Conservation (phyloP, 1,139 yeast species). For the Hansenula lynferdii region DNA sequence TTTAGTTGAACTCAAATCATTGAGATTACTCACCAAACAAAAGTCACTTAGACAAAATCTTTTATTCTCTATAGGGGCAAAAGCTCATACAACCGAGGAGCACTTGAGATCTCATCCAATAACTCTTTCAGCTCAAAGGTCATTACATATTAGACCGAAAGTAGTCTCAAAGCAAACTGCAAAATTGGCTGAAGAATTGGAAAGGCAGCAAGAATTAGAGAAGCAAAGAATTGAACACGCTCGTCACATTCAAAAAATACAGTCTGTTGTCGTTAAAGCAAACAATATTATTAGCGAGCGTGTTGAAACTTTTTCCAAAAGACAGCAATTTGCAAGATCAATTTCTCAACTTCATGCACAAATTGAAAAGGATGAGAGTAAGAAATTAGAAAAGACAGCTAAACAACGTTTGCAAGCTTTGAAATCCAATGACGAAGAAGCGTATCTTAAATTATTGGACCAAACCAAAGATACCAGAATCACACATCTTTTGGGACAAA, state of each 20-base stretch:
- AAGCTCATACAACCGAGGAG: conserved; percentile 49
- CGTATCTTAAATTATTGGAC: conserved; percentile 87
- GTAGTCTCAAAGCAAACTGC: conserved; percentile 59
- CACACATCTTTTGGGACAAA: conserved; percentile 88
- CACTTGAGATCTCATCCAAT: conserved; percentile 45
- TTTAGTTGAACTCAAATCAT: conserved; percentile 75
- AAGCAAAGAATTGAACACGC: conserved; percentile 38
- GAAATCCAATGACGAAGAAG: conserved; percentile 96
- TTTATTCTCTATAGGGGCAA: conserved; percentile 59
- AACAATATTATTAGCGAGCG: conserved; percentile 25
- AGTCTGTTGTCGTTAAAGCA: conserved; percentile 33
- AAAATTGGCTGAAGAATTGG: conserved; percentile 57
- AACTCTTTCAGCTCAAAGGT: conserved; percentile 55
- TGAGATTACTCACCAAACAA: conserved; percentile 78
- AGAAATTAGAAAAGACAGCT: conserved; percentile 84
- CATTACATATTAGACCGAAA: conserved; percentile 67
- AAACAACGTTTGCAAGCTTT: conserved; percentile 96
- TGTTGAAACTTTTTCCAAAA: conserved; percentile 22
- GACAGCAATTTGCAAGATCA: conserved; percentile 30
- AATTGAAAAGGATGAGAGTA: conserved; percentile 87
- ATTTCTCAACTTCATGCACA: conserved; percentile 56
- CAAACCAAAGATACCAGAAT: conserved; percentile 98
- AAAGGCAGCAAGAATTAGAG: conserved; percentile 49
- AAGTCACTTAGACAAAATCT: conserved; percentile 77
- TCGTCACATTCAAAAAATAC: conserved; percentile 29